Evolutionary conservation across 805 yeast species (phyloP).

Genomic region (Lachancea kluyveri): DNA sequence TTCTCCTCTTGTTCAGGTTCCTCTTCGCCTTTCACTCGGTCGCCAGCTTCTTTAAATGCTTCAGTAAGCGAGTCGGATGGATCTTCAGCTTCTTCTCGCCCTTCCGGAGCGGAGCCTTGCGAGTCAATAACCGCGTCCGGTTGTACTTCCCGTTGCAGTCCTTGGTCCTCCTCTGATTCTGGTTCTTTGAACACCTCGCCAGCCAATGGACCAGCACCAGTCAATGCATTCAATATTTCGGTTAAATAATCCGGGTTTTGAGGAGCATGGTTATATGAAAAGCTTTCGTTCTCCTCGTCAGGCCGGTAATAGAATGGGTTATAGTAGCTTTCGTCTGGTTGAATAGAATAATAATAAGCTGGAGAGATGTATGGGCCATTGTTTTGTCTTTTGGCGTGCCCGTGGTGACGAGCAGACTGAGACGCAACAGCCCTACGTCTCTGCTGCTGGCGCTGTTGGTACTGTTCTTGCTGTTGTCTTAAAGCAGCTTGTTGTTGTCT

Average conservation of each 20-base stretch:
- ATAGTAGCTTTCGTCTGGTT: slow-evolving; percentile 8
- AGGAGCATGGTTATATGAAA: neutral
- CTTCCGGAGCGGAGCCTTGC: too few relatives aligned
- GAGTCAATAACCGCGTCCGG: neutral
- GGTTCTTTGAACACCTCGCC: slow-evolving; percentile 2
- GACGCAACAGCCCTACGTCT: slow-evolving; percentile 4
- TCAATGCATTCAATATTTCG: slow-evolving; percentile 17
- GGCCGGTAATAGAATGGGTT: slow-evolving; percentile 8
- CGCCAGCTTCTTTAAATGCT: slow-evolving; percentile 6
- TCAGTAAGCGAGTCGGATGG: slow-evolving; percentile 1
- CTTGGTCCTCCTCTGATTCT: slow-evolving; percentile 1
- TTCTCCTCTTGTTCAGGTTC: slow-evolving; percentile 7
- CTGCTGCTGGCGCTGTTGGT: slow-evolving; percentile 6
- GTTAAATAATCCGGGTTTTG: slow-evolving; percentile 12
- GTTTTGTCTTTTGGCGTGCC: too few relatives aligned
- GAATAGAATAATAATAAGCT: slow-evolving; percentile 7
- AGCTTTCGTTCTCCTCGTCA: slow-evolving; percentile 4
- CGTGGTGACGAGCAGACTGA: too few relatives aligned
- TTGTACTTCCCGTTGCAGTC: neutral
- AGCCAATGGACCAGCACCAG: slow-evolving; percentile 12
- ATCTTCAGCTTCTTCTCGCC: slow-evolving; percentile 3
- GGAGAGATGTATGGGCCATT: slow-evolving; percentile 2
- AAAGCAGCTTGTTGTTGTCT: slow-evolving; percentile 17
- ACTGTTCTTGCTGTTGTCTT: slow-evolving; percentile 12
- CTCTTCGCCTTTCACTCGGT: slow-evolving; percentile 2